These are phyloP conservation scores for Yarrowia sp. DNA, from an alignment of 805 yeast genomes.

Conservation along the genomic window DNA sequence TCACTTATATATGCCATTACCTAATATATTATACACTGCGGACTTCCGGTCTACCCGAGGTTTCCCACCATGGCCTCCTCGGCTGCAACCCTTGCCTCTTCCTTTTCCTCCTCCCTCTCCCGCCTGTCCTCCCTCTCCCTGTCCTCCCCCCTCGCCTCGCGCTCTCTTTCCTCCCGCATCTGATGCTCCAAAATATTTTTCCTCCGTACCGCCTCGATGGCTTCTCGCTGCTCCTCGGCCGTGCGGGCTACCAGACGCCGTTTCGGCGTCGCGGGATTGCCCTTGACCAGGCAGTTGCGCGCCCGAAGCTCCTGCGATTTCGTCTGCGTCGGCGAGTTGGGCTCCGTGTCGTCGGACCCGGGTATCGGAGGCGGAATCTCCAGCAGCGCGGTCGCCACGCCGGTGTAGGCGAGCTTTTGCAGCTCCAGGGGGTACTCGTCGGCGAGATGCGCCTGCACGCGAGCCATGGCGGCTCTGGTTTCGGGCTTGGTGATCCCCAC, in stretches of 20 bases:
- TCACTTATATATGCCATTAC: too few relatives aligned
- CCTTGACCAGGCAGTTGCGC: not conserved
- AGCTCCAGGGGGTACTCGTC: constrained; percentile 3
- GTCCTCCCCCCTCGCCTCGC: not conserved
- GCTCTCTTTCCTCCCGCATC: not conserved
- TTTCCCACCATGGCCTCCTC: too few relatives aligned
- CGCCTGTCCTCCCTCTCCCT: not conserved
- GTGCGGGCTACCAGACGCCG: not conserved
- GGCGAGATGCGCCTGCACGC: not conserved
- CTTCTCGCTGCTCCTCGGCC: not conserved
- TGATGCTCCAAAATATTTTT: constrained; percentile 18
- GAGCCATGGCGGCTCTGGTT: constrained; percentile 16
- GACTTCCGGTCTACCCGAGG: too few relatives aligned
- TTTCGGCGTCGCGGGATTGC: not conserved
- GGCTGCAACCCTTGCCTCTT: too few relatives aligned
- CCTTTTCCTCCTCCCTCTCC: not conserved
- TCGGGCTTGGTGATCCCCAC: constrained; percentile 20
- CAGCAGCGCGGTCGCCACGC: not conserved
- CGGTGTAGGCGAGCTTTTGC: constrained; percentile 1
- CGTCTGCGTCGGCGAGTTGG: constrained; percentile 3
- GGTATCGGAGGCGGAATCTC: constrained; percentile 9
- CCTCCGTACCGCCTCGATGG: not conserved
- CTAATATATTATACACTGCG: too few relatives aligned
- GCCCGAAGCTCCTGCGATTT: not conserved
- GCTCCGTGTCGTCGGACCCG: not conserved